A percentile compares a stretch with the other conserved stretches of the same genome.
Conservation (phyloP, 331 rosid genomes). For the Malus hybrid region DNA sequence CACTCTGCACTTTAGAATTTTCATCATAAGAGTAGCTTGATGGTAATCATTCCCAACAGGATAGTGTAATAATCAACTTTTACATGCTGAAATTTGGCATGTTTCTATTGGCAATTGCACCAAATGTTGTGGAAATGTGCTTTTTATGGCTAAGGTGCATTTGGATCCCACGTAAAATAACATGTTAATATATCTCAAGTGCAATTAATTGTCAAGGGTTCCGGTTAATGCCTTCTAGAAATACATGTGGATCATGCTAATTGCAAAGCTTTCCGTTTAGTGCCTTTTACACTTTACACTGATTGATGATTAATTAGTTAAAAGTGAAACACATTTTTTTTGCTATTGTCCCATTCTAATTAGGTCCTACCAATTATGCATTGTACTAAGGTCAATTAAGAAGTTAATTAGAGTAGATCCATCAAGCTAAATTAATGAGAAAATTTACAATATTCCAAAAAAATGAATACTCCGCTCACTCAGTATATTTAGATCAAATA, state of each 20-base stretch:
- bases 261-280: not conserved
- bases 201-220: not conserved
- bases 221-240: not conserved
- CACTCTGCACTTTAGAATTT: not conserved
- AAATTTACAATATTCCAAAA: too few relatives aligned
- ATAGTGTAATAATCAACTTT: not conserved
- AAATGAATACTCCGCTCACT: too few relatives aligned
- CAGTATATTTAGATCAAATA: too few relatives aligned
- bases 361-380: not conserved
- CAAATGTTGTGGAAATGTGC: not conserved
- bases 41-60: constrained; percentile 2
- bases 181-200: not conserved
- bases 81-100: constrained; percentile 11
- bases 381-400: not conserved
- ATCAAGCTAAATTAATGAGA: not conserved
- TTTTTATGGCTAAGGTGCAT: not conserved
- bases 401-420: not conserved
- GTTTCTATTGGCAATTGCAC: not conserved
- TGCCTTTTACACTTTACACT: not conserved
- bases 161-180: not conserved
- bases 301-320: not conserved
- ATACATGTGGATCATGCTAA: not conserved
- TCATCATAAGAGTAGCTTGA: not conserved
- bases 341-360: not conserved
- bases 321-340: constrained; percentile 1